Conservation (phyloP, 176 grass and related monocot genomes). For the Secale cereale region DNA sequence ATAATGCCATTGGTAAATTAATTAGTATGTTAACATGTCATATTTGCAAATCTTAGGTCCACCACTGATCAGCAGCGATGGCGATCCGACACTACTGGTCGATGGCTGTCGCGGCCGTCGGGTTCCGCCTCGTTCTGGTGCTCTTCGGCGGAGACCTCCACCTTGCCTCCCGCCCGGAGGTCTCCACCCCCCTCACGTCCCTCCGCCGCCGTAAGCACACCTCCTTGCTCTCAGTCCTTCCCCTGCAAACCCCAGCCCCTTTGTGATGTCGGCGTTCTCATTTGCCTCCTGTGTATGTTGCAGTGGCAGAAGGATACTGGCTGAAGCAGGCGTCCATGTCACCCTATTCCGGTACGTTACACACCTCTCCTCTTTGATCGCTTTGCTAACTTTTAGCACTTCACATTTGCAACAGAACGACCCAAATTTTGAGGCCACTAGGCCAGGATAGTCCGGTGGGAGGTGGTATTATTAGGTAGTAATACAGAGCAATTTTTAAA, state of each 20-base stretch:
- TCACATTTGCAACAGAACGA: background rate
- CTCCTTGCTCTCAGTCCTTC: background rate
- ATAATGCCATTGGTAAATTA: background rate
- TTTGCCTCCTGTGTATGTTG: constrained; percentile 2
- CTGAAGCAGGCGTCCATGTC: constrained; percentile 87
- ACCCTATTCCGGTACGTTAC: constrained; percentile 68
- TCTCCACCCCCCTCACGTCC: constrained; percentile 9
- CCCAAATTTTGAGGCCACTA: background rate
- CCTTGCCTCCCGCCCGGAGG: constrained; percentile 60
- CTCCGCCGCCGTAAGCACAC: constrained; percentile 42
- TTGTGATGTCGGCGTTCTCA: background rate
- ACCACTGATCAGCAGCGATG: constrained; percentile 30
- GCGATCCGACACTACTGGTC: constrained; percentile 60
- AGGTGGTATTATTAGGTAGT: background rate
- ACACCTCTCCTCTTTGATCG: background rate
- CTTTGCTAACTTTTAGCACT: background rate
- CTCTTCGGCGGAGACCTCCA: constrained; percentile 67
- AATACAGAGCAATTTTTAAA: background rate
- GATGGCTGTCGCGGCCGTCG: constrained; percentile 57
- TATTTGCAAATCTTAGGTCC: background rate
- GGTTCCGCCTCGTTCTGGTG: constrained; percentile 76
- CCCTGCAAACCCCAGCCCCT: background rate
- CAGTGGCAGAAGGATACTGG: constrained; percentile 97
- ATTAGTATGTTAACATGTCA: background rate
- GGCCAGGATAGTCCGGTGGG: background rate